Percentiles rank a stretch among this genome's conserved stretches.
These are phyloP conservation scores for Heteromeles arbutifolia DNA, from an alignment of 306 rosid genomes.

Conservation along the genomic window DNA sequence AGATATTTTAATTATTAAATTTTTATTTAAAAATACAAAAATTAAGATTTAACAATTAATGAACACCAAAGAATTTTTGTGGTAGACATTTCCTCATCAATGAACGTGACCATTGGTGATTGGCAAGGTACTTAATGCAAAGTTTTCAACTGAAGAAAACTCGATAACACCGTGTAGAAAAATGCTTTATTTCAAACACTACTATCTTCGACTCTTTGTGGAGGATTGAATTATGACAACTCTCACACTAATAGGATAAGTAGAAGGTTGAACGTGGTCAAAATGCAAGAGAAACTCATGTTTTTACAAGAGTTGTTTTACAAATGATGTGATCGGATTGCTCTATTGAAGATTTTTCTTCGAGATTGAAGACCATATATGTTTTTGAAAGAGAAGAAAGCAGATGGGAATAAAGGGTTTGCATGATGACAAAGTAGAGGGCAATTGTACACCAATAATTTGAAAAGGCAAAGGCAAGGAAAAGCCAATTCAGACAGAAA, in stretches of 20 bases:
- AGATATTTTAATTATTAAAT: no score
- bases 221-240: neutral
- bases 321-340: no score
- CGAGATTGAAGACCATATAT: neutral
- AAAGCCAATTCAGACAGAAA: slow-evolving; percentile 3
- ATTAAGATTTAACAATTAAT: rapidly evolving
- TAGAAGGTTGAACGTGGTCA: neutral
- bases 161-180: neutral
- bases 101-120: neutral
- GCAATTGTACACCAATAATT: slow-evolving; percentile 1
- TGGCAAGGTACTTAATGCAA: neutral
- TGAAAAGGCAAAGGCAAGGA: slow-evolving; percentile 1
- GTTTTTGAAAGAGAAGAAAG: neutral
- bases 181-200: neutral
- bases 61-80: no score
- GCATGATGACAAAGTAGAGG: neutral
- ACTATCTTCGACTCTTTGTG: neutral
- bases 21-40: no score
- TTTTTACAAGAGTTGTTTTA: rapidly evolving
- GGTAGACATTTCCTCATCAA: neutral
- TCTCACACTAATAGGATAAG: no score
- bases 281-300: no score
- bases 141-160: neutral
- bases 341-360: no score
- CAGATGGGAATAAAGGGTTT: neutral